A percentile compares a stretch with the other conserved stretches of the same genome.
phyloP scores from a whole-genome alignment of 805 yeast species.

The Kodamaea jinghongensis region DNA sequence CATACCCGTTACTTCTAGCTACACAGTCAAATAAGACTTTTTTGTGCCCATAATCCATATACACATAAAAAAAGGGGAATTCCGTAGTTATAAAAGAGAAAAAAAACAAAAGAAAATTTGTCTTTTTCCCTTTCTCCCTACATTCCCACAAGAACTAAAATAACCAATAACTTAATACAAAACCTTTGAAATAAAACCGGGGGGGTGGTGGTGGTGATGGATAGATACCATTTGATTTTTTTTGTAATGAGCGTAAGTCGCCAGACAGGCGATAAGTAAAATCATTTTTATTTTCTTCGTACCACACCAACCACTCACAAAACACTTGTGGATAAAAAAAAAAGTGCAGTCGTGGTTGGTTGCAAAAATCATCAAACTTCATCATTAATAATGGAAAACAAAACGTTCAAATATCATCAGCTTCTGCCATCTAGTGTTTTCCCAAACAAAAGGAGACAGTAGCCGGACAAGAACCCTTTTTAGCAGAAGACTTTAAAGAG shows the following conservation, averaged over 20 bases:
- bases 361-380: neutral
- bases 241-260: conserved; percentile 2
- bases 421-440: conserved; percentile 19
- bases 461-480: conserved; percentile 15
- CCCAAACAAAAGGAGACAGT: conserved; percentile 41
- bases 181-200: conserved; percentile 4
- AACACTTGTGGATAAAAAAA: neutral
- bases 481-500: conserved; percentile 23
- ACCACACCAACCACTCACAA: no score
- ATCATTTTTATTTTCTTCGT: no score
- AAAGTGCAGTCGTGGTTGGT: conserved; percentile 4
- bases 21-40: no score
- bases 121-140: no score
- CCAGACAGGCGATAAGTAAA: no score
- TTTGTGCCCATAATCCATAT: conserved; percentile 1
- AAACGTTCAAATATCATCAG: no score
- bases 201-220: no score
- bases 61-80: conserved; percentile 1
- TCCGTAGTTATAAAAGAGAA: no score
- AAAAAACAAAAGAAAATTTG: no score
- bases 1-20: no score
- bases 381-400: no score
- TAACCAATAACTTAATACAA: conserved; percentile 7
- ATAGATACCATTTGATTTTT: conserved; percentile 1
- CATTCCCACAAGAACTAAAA: neutral